Conservation (phyloP, 176 grass and related monocot species). For the Poa pratensis region DNA sequence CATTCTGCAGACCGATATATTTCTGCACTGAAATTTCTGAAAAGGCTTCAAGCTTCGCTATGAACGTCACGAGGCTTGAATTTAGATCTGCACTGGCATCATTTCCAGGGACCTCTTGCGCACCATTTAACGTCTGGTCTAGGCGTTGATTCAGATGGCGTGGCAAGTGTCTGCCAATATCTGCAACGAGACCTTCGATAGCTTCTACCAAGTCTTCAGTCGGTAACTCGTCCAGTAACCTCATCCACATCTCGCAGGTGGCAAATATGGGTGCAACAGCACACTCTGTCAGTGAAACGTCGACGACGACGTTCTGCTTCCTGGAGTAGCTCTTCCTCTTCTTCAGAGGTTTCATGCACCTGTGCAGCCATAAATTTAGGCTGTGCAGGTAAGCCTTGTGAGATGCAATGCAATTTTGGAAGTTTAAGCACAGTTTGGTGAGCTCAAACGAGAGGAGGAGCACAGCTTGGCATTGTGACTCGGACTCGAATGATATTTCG, state of each 20-base stretch:
- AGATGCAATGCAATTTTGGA: conserved; percentile 59
- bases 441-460: conserved; percentile 47
- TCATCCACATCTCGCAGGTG: conserved; percentile 57
- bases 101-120: neutral
- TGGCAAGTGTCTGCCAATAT: neutral
- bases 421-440: conserved; percentile 55
- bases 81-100: conserved; percentile 34
- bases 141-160: conserved; percentile 13
- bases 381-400: conserved; percentile 60
- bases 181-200: conserved; percentile 45
- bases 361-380: conserved; percentile 60
- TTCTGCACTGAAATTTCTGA: conserved; percentile 44
- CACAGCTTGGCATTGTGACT: conserved; percentile 41
- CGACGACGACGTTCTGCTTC: conserved; percentile 13
- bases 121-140: conserved; percentile 28
- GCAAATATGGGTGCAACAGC: conserved; percentile 60
- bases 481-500: conserved; percentile 37
- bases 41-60: conserved; percentile 58
- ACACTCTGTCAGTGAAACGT: conserved; percentile 22
- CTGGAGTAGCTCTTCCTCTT: conserved; percentile 35
- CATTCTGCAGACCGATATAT: conserved; percentile 50
- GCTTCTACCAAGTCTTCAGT: conserved; percentile 42
- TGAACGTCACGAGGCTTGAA: conserved; percentile 38
- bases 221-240: conserved; percentile 37
- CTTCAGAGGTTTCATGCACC: conserved; percentile 62